phyloP scores from a whole-genome alignment of 2,329 filamentous ascomycete genomes.

The Apiospora malaysiana region DNA sequence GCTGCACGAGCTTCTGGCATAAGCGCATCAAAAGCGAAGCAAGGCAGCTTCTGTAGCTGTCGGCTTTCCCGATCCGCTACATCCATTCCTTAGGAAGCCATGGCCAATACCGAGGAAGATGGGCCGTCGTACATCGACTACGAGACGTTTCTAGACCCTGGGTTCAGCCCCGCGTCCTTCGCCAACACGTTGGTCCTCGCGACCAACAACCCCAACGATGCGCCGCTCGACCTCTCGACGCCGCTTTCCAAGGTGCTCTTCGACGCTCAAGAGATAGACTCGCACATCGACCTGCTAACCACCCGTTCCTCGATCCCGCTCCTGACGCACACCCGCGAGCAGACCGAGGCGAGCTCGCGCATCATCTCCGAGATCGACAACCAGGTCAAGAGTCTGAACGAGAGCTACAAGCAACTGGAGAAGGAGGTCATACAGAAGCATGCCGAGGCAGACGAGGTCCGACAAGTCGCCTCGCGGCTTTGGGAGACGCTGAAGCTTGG shows the following conservation, averaged over 20 bases:
- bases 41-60: not conserved
- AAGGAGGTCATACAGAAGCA: conserved; percentile 86
- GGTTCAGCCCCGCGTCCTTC: conserved; percentile 81
- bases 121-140: conserved; percentile 94
- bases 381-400: conserved; percentile 80
- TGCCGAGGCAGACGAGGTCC: conserved; percentile 83
- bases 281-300: conserved; percentile 89
- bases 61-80: not conserved
- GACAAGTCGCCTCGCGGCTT: conserved; percentile 76
- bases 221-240: conserved; percentile 89
- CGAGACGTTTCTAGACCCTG: conserved; percentile 83
- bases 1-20: not conserved
- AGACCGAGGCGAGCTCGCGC: conserved; percentile 73
- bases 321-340: conserved; percentile 76
- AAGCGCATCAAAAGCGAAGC: not conserved
- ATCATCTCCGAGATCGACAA: conserved; percentile 79
- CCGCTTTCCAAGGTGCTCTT: conserved; percentile 93
- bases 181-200: conserved; percentile 87
- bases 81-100: conserved; percentile 28
- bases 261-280: conserved; percentile 96
- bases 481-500: conserved; percentile 82
- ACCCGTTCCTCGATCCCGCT: conserved; percentile 84
- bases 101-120: conserved; percentile 49
- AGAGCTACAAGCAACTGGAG: conserved; percentile 85
- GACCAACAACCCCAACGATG: conserved; percentile 92